phyloP scores from a whole-genome alignment of 306 rosid genomes.

The Dalbergia cochinchinensis region DNA sequence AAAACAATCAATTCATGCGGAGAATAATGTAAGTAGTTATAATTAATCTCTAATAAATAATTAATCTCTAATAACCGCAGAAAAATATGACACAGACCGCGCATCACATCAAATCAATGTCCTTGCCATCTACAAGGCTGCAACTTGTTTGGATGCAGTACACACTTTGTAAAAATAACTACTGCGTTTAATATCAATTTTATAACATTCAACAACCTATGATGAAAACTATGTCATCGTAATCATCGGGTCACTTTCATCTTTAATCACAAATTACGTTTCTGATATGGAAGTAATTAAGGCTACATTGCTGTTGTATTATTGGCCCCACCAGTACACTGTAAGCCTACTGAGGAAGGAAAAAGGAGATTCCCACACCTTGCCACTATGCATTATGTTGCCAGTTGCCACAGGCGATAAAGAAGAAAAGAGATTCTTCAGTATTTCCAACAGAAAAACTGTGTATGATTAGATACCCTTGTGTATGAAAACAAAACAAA shows the following conservation, averaged over 20 bases:
- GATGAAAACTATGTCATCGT: not conserved
- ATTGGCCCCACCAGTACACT: not conserved
- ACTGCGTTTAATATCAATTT: not conserved
- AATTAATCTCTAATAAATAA: conserved; percentile 42
- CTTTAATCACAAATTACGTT: not conserved
- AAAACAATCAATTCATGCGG: conserved; percentile 2
- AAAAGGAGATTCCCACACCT: conserved; percentile 41
- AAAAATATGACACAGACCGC: not conserved
- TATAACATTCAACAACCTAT: not conserved
- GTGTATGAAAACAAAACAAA: not conserved
- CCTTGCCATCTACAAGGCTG: not conserved
- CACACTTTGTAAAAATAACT: not conserved
- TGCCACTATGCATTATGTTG: conserved; percentile 31
- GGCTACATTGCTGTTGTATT: not conserved
- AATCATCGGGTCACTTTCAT: not conserved
- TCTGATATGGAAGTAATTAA: not conserved
- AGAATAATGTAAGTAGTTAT: conserved; percentile 47
- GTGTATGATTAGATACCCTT: conserved; percentile 39
- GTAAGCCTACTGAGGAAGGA: not conserved
- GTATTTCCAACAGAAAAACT: conserved; percentile 34
- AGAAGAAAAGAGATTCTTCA: conserved; percentile 43
- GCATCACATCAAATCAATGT: conserved; percentile 38
- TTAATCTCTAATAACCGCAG: conserved; percentile 23
- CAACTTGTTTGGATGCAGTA: conserved; percentile 3
- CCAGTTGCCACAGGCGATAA: conserved; percentile 33